Evolutionary conservation across 2,329 filamentous ascomycete species (phyloP), one percentile per base, ranked within the genome.

Genomic region (Xylaria sp.): DNA sequence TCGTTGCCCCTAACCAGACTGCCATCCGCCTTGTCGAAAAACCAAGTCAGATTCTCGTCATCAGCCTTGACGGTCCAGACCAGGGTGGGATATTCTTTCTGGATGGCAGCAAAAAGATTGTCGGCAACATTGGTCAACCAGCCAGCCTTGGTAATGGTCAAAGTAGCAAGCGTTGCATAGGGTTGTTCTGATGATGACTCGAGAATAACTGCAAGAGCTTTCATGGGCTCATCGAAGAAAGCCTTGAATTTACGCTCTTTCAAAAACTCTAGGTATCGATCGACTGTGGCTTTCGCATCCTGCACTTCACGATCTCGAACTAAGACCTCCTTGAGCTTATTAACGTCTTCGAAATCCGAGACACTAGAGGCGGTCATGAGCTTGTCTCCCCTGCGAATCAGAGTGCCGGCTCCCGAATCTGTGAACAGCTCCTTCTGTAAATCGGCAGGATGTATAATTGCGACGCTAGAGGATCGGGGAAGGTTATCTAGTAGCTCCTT

Each of bases 371-470:
- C 91, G 59, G 90, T 91, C 74, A 92, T 88, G 42, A 98, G 88
- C 84, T 97, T 97, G 81, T 95, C 95, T 65, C 96, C 96, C 48
- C 95, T 89, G 74, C 94, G 90, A 77, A 98, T 97, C 69, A 98
- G 84, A 40, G 95, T 98, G 68, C 96, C 95, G 58, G 94, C 95
- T 73, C 96, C 95, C 12, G 93, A 96, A 81, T 98, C 94, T 18
- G 95, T 98, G 82, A 98, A 98, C 5, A 98, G 85, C 81, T 99
- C 96, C 83, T 97, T 97, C 82, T 98, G 94, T 51, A 99, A 86
- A 80, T 97, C 94, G 72, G 93, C 94, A 1, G 96, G 95, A 82
- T 98, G 94, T 75, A 98, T 99, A 77, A 99, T 98, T 70, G 96
- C 96, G 59, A 99, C 95, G 75, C 93, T 97, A 21, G 95, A 98